phyloP scores from a whole-genome alignment of 257 asterid species.

The Capsicum chinense region DNA sequence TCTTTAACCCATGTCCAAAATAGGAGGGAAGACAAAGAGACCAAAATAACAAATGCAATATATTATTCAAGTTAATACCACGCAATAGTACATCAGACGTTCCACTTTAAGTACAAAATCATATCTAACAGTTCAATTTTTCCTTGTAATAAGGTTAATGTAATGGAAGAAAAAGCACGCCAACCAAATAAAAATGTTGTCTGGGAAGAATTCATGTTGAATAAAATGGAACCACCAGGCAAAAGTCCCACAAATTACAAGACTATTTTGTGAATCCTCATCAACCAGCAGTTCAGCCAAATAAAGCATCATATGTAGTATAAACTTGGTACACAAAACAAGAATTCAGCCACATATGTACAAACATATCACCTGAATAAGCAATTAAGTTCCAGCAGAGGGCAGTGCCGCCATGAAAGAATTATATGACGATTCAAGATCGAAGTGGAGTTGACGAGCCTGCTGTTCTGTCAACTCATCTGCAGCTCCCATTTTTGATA shows the following conservation, averaged over 20 bases:
- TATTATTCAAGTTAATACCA: background rate
- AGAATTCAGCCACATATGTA: slow-evolving; percentile 40
- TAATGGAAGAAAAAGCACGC: background rate
- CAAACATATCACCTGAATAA: slow-evolving; percentile 40
- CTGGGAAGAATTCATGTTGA: background rate
- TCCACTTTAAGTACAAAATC: background rate
- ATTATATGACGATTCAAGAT: slow-evolving; percentile 90
- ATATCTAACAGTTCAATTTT: slow-evolving; percentile 11
- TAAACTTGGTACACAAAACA: slow-evolving; percentile 19
- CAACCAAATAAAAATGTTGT: background rate
- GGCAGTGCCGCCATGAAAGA: slow-evolving; percentile 94
- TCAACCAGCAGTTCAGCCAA: slow-evolving; percentile 26
- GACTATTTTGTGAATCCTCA: slow-evolving; percentile 5
- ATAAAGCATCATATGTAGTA: slow-evolving; percentile 28
- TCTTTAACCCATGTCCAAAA: background rate
- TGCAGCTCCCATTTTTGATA: slow-evolving; percentile 91
- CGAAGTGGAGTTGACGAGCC: slow-evolving; percentile 95
- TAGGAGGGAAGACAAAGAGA: slow-evolving; percentile 6
- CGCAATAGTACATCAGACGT: background rate
- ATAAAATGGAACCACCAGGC: slow-evolving; percentile 8
- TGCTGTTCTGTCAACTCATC: slow-evolving; percentile 98
- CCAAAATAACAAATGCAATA: background rate
- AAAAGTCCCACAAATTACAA: background rate
- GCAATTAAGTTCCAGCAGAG: slow-evolving; percentile 62
- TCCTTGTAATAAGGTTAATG: background rate